Percentiles rank a stretch among this genome's conserved stretches.
phyloP scores from a whole-genome alignment of 2,329 filamentous ascomycete genomes.

The Xylariaceae sp. region DNA sequence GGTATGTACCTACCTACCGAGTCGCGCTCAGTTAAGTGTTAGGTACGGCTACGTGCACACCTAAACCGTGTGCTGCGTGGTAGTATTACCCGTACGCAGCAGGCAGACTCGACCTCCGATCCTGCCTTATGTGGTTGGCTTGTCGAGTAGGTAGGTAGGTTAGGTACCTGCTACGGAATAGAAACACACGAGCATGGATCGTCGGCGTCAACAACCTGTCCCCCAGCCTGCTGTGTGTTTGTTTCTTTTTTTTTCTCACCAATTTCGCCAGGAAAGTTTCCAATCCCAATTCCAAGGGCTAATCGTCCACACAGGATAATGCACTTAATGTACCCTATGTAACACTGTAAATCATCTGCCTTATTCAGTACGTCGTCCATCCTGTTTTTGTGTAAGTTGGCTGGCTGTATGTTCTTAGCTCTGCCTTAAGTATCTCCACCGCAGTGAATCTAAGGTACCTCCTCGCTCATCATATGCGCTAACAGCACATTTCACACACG shows the following conservation, averaged over 20 bases:
- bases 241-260: slow-evolving; percentile 22
- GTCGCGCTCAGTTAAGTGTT: neutral
- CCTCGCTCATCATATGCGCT: neutral
- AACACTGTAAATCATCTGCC: neutral
- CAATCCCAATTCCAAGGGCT: slow-evolving; percentile 21
- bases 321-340: neutral
- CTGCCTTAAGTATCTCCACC: neutral
- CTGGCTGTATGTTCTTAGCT: slow-evolving; percentile 7
- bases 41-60: neutral
- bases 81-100: neutral
- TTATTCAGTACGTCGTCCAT: neutral
- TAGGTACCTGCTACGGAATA: neutral
- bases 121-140: neutral
- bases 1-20: neutral
- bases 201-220: slow-evolving; percentile 14
- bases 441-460: neutral
- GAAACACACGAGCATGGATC: slow-evolving; percentile 18
- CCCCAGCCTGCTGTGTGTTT: slow-evolving; percentile 9
- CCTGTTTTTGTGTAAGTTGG: neutral
- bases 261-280: slow-evolving; percentile 12
- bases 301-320: slow-evolving; percentile 2
- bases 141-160: slow-evolving; percentile 12
- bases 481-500: neutral
- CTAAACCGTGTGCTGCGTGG: neutral
- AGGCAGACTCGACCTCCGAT: slow-evolving; percentile 7